Evolutionary conservation across 108 stramenopile genomes (phyloP).

Genomic region (Ochromonas danica): DNA sequence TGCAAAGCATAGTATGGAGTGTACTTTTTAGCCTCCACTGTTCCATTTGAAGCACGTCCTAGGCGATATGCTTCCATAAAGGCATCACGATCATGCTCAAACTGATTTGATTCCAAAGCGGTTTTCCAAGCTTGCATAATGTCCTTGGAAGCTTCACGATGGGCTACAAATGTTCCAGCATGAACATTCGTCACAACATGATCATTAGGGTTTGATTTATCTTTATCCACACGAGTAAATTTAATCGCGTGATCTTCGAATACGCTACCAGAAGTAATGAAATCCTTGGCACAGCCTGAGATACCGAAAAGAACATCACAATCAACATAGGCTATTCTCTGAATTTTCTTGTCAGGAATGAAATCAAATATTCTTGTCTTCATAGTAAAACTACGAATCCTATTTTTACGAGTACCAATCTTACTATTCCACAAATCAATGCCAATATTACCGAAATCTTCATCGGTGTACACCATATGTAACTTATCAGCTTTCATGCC

Average conservation of each 20-base stretch:
- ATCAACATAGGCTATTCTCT: constrained; percentile 19
- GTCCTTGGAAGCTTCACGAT: not conserved
- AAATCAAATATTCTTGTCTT: constrained; percentile 21
- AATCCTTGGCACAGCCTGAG: not conserved
- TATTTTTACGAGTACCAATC: not conserved
- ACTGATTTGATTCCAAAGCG: not conserved
- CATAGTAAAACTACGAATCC: not conserved
- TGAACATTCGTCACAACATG: not conserved
- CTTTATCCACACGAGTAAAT: not conserved
- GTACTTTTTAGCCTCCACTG: not conserved
- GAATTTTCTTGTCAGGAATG: not conserved
- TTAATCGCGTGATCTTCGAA: not conserved
- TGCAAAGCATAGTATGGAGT: no score
- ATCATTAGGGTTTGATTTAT: not conserved
- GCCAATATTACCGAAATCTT: not conserved
- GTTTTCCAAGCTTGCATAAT: not conserved
- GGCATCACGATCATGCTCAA: no score
- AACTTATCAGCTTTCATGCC: not conserved
- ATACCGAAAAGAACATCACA: not conserved
- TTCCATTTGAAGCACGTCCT: no score
- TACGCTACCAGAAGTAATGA: not conserved
- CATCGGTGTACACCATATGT: not conserved
- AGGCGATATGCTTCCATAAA: no score
- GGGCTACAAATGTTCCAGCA: constrained; percentile 1
- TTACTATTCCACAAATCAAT: not conserved